Base-by-base conservation (phyloP, 176 grass and related monocot genomes). In the Carex parvula region DNA sequence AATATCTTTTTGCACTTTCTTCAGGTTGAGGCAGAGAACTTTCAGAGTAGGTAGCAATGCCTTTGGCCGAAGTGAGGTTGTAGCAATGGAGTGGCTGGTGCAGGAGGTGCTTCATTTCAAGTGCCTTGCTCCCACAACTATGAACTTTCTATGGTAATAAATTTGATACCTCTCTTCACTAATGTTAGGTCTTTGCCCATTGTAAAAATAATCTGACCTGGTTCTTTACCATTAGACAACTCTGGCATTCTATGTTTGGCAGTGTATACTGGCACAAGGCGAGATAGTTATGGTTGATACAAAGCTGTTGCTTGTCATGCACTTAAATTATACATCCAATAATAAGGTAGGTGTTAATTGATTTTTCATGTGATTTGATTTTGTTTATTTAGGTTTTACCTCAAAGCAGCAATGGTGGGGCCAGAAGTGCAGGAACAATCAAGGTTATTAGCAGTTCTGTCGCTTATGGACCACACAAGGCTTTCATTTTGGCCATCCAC, bases 51-150 rank as follows among this genome's bases (percentile, higher is more conserved):
- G 89, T 56, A 83, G 79, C 77, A 95, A 93, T 64, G 74, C 83
- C 41, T 95, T 92, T 86, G 90, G 83, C 83, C 80, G 68, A 81
- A 90, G 39, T 48, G 96, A 99, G 77, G 88, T 99, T 2, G 89
- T 99, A 33, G 88, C 96, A 74, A 95, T 99, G 96, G 96, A 99
- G 72, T 95, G 96, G 93, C 72, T 95, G 42, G 90, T 95, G 68
- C 93, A 93, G 80, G 93, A 99, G 80, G 89, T 94, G 61, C 93
- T 99, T 14, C 41, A 90, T 65, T 99, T 95, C 78, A 90, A 92
- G 65, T 99, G 96, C 82, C 85, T 92, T 60, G 74, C 88, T 66
- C 92, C 90, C 33, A 95, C 96, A 88, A 86, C 79, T 15, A 83
- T 89, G 64, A 73, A 95, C 84, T 99, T 99, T 86, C 88, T 95